A percentile compares a stretch with the other conserved stretches of the same genome.
Evolutionary conservation across 371 early-diverging fungal species (phyloP).

Genomic region (Mucor plumbeus): DNA sequence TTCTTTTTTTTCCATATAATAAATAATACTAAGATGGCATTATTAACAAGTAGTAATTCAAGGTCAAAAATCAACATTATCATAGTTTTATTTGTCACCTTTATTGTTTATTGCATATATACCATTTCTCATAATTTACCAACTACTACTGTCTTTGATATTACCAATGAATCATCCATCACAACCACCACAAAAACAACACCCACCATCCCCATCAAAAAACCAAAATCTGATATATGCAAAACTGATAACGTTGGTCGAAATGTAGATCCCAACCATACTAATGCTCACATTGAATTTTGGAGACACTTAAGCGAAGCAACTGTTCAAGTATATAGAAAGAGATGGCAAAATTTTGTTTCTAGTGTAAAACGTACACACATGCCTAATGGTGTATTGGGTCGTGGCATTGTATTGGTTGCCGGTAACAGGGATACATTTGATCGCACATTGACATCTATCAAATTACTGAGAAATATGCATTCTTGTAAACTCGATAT

Average conservation of each 20-base stretch:
- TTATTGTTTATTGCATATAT: conserved; percentile 15
- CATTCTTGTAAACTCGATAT: conserved; percentile 34
- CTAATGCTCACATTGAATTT: conserved; percentile 38
- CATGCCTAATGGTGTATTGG: conserved; percentile 13
- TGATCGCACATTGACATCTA: conserved; percentile 36
- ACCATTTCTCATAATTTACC: background rate
- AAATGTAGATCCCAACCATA: conserved; percentile 49
- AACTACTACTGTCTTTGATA: background rate
- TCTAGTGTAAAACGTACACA: conserved; percentile 11
- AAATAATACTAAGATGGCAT: background rate
- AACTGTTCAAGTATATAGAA: conserved; percentile 25
- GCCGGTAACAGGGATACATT: conserved; percentile 54
- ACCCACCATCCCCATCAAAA: background rate
- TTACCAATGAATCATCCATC: background rate
- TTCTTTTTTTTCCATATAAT: background rate
- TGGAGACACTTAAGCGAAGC: conserved; percentile 31
- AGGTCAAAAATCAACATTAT: conserved; percentile 2
- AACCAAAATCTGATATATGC: conserved; percentile 15
- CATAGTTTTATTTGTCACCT: background rate
- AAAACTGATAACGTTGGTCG: conserved; percentile 27
- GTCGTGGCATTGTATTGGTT: conserved; percentile 45
- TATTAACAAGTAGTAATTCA: background rate
- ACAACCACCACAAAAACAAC: background rate
- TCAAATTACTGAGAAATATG: conserved; percentile 32
- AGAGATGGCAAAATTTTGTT: conserved; percentile 43